Evolutionary conservation across 805 yeast species (phyloP).

Genomic region (Kodamaea kakaduensis): DNA sequence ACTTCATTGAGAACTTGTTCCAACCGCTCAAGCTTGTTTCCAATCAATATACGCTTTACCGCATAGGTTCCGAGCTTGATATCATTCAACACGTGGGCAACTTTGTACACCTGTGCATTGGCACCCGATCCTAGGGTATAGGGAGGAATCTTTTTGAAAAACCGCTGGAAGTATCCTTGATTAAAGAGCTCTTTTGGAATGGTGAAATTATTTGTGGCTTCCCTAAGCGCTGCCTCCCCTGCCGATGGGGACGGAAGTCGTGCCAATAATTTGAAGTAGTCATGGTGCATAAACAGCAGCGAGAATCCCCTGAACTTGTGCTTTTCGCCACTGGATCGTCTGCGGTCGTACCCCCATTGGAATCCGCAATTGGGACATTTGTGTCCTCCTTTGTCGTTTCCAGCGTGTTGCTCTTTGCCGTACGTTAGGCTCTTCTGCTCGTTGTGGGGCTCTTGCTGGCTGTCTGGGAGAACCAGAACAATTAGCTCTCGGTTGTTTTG

Average conservation of each 20-base stretch:
- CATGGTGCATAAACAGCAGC: constrained; percentile 29
- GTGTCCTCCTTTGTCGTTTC: constrained; percentile 1
- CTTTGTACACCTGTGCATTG: constrained; percentile 79
- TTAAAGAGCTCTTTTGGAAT: constrained; percentile 60
- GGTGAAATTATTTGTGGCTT: constrained; percentile 7
- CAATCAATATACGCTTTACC: constrained; percentile 78
- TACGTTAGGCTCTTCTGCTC: background rate
- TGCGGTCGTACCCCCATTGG: constrained; percentile 18
- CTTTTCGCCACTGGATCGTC: background rate
- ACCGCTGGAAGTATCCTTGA: constrained; percentile 75
- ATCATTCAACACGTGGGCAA: constrained; percentile 73
- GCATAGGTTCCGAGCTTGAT: constrained; percentile 77
- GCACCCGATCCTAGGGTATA: constrained; percentile 73
- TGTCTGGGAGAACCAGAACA: constrained; percentile 20
- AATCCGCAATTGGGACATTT: constrained; percentile 33
- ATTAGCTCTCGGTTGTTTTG: constrained; percentile 32
- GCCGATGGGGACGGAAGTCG: constrained; percentile 13
- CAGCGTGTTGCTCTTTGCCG: constrained; percentile 1
- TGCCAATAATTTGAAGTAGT: constrained; percentile 34
- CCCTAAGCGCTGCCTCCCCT: background rate
- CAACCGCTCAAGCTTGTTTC: constrained; percentile 67
- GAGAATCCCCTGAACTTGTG: background rate
- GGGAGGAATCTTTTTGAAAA: constrained; percentile 57
- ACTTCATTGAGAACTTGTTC: constrained; percentile 75
- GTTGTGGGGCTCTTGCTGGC: background rate